Evolutionary conservation across 2,329 filamentous ascomycete species (phyloP).

Genomic region (Lanzia echinophila): DNA sequence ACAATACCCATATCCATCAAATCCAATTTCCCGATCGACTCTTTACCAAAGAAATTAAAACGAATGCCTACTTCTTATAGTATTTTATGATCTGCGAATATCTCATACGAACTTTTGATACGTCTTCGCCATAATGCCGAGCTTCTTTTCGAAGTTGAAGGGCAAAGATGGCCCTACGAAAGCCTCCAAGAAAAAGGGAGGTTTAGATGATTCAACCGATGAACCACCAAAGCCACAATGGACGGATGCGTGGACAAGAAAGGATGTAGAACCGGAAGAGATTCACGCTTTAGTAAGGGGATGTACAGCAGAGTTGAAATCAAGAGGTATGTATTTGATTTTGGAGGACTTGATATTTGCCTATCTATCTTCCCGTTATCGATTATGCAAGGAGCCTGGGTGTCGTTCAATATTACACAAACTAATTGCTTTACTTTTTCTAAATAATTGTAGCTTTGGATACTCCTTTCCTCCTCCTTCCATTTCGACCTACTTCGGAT

Average conservation of each 20-base stretch:
- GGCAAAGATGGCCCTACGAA: slow-evolving; percentile 61
- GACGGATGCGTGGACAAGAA: slow-evolving; percentile 83
- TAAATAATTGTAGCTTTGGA: slow-evolving; percentile 61
- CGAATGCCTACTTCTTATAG: slow-evolving; percentile 1
- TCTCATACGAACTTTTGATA: neutral
- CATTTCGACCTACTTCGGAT: slow-evolving; percentile 89
- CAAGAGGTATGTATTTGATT: slow-evolving; percentile 63
- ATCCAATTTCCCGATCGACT: neutral
- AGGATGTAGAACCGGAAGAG: slow-evolving; percentile 78
- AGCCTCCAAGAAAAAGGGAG: slow-evolving; percentile 57
- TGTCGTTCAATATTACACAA: slow-evolving; percentile 15
- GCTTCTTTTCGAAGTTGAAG: slow-evolving; percentile 43
- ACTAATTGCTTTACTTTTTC: slow-evolving; percentile 17
- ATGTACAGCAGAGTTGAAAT: slow-evolving; percentile 88
- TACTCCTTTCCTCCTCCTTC: slow-evolving; percentile 85
- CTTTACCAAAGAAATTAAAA: neutral
- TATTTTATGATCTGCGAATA: neutral
- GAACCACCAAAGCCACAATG: slow-evolving; percentile 65
- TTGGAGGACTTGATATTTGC: slow-evolving; percentile 11
- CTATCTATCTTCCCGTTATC: slow-evolving; percentile 16
- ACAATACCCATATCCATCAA: neutral
- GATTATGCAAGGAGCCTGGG: slow-evolving; percentile 21
- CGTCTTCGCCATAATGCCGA: slow-evolving; percentile 21
- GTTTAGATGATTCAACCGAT: slow-evolving; percentile 42
- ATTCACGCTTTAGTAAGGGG: slow-evolving; percentile 78